phyloP scores from a whole-genome alignment of 345 rosid genomes.

The Adansonia digitata region DNA sequence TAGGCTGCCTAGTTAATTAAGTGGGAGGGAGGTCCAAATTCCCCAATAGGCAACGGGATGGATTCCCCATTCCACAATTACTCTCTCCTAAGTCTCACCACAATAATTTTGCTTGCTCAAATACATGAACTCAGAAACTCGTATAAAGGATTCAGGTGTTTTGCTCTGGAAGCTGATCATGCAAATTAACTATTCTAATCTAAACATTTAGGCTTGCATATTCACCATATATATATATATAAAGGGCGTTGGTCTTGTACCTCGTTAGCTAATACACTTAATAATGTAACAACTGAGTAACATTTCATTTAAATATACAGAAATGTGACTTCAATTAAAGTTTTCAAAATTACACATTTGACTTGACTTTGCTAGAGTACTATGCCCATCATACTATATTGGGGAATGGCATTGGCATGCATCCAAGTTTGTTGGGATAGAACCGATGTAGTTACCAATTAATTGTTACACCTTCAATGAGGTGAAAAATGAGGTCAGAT shows the following conservation, averaged over 20 bases:
- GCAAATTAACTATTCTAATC: no score
- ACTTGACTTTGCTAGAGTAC: background rate
- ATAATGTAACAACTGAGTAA: background rate
- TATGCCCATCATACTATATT: no score
- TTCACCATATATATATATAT: no score
- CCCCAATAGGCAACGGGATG: background rate
- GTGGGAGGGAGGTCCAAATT: background rate
- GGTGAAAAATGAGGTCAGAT: no score
- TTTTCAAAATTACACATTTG: background rate
- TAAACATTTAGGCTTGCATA: no score
- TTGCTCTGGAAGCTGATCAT: background rate
- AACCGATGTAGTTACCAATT: no score
- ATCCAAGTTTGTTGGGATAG: no score
- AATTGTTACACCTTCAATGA: no score
- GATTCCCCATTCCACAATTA: background rate
- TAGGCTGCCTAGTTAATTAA: background rate
- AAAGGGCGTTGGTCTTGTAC: background rate
- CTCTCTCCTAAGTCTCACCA: no score
- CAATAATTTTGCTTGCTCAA: slow-evolving; percentile 7
- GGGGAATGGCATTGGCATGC: no score
- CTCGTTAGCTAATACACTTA: background rate
- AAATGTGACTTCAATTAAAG: background rate
- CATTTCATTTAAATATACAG: background rate
- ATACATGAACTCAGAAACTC: background rate
- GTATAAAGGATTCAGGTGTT: background rate